Evolutionary conservation across 805 yeast genomes (phyloP), one percentile per base, ranked within the genome.

Genomic region (Hanseniaspora hatyaiensis): DNA sequence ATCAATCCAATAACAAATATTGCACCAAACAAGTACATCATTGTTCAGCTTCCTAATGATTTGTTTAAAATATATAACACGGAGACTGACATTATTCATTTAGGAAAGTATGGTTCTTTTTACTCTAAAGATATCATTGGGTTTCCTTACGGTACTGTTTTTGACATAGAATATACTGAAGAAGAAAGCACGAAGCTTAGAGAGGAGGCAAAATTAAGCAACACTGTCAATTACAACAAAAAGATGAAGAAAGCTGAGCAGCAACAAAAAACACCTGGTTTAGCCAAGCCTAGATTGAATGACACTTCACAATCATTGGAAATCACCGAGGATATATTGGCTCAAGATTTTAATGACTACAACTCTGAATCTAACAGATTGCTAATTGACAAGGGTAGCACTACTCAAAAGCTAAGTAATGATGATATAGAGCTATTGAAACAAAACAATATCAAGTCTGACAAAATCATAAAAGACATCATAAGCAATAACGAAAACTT

Each of bases 31-130:
- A 64, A 58, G 53, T 62, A 57, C 57, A 85, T 75, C 8, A 63
- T 89, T 55, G 62, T 92, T 31, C 72, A 81, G 47, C 69, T 87
- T 50, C 97, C 97, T 0, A 85, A 96, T 1, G 83, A 79, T 45
- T 82, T 83, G 49, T 62, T 78, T 57, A 80, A 84, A 59, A 71
- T 88, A 33, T 76, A 79, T 54, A 66, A 88, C 51, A 72, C 70
- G 42, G 70, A 74, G 3, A 77, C 74, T 28, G 77, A 80, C 0
- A 60, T 73, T 9, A 72, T 92, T 16, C 75, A 77, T 48, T 69
- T 92, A 53, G 98, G 98, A 1, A 89, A 92, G 60, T 92, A 89
- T 63, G 99, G 99, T 16, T 69, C 81, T 0, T 92, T 92, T 60
- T 66, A 72, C 26, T 85, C 82, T 2, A 76, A 79, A 52, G 81